Conservation (phyloP, 495 filamentous ascomycete species). For the Jackrogersella minutella region DNA sequence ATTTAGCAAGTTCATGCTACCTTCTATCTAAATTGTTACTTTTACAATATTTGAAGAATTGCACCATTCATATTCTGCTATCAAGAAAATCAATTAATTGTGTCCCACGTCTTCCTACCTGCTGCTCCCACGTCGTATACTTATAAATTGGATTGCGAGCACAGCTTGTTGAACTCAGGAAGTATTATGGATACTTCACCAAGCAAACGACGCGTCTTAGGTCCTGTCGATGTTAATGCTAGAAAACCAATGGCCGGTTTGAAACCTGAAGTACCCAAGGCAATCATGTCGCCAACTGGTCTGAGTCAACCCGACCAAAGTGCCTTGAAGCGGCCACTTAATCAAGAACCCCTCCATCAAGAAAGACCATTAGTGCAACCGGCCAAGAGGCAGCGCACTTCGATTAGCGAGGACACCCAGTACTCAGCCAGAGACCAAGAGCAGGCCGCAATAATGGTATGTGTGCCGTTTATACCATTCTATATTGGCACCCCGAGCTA, state of each 20-base stretch:
- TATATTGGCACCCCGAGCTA: background rate
- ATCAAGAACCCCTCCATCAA: constrained; percentile 31
- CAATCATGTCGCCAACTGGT: background rate
- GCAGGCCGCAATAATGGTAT: background rate
- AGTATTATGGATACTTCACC: constrained; percentile 55
- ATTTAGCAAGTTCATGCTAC: background rate
- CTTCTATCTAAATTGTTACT: too few species aligned
- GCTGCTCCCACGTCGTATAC: background rate
- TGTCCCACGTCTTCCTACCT: too few species aligned
- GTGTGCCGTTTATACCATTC: background rate
- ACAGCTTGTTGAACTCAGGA: too few species aligned
- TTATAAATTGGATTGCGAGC: background rate
- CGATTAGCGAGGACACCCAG: constrained; percentile 3
- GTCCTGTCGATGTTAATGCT: constrained; percentile 52
- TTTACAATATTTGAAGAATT: too few species aligned
- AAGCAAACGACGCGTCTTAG: constrained; percentile 57
- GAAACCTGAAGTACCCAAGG: constrained; percentile 11
- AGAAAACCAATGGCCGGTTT: constrained; percentile 19
- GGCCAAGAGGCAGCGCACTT: constrained; percentile 36
- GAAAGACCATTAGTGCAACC: background rate
- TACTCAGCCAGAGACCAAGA: background rate
- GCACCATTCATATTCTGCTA: too few species aligned
- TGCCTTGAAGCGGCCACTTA: constrained; percentile 33
- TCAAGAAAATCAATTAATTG: too few species aligned
- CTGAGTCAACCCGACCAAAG: background rate